Evolutionary conservation across 495 filamentous ascomycete genomes (phyloP).

Genomic region (Aspergillus wentii): DNA sequence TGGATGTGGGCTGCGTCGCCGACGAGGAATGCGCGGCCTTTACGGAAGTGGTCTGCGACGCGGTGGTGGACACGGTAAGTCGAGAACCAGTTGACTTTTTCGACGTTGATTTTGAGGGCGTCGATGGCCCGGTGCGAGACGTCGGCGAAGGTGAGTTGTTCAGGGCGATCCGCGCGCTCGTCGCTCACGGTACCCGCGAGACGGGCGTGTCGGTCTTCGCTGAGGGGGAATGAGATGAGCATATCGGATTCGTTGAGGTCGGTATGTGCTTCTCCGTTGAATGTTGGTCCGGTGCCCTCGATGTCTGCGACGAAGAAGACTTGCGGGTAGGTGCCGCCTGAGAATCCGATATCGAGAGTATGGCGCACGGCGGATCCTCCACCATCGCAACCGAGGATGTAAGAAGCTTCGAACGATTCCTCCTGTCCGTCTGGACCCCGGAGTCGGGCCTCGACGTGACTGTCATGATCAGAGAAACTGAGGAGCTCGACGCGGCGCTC

Average conservation of each 20-base stretch:
- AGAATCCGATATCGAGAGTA: conserved; percentile 18
- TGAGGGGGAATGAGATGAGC: conserved; percentile 24
- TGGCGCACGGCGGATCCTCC: conserved; percentile 29
- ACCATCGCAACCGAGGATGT: conserved; percentile 34
- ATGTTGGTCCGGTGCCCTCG: conserved; percentile 20
- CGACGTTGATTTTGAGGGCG: conserved; percentile 15
- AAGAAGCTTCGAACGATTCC: conserved; percentile 21
- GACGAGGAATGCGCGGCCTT: conserved; percentile 26
- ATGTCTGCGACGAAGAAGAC: conserved; percentile 32
- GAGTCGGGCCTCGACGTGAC: conserved; percentile 22
- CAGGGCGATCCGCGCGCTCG: conserved; percentile 1
- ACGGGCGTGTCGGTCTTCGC: conserved; percentile 15
- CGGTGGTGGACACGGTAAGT: conserved; percentile 31
- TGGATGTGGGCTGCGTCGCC: conserved; percentile 53
- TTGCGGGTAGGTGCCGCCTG: conserved; percentile 27
- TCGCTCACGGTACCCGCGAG: conserved; percentile 3
- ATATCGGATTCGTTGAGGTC: conserved; percentile 21
- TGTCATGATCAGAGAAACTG: conserved; percentile 19
- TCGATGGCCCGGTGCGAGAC: conserved; percentile 17
- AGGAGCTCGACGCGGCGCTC: conserved; percentile 23
- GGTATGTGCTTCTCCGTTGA: conserved; percentile 33
- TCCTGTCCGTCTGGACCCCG: conserved; percentile 5
- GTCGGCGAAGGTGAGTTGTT: conserved; percentile 24
- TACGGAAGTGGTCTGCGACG: conserved; percentile 23
- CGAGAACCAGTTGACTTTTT: conserved; percentile 33